These are phyloP conservation scores for Lathyrus oleraceus DNA, from an alignment of 306 rosid species.

Conservation along the genomic window DNA sequence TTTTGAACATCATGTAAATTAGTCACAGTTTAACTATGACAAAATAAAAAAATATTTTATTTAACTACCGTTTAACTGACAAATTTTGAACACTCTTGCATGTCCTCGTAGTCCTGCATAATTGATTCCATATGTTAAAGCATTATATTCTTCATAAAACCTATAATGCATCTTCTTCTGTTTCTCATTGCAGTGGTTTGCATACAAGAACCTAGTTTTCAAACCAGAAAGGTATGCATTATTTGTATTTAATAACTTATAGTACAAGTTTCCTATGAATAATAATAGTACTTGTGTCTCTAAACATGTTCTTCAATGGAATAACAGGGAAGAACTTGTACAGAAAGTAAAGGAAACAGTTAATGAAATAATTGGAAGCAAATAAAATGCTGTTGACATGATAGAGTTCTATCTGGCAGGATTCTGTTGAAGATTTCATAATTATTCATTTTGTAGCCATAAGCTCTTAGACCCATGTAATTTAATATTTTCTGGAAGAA, in stretches of 20 bases:
- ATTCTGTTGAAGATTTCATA: slow-evolving; percentile 40
- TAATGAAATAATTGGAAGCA: slow-evolving; percentile 68
- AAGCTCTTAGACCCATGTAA: slow-evolving; percentile 45
- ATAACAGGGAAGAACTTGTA: slow-evolving; percentile 70
- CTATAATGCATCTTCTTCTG: neutral
- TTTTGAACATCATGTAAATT: no score
- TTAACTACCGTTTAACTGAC: no score
- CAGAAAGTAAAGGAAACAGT: slow-evolving; percentile 61
- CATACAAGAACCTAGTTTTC: slow-evolving; percentile 68
- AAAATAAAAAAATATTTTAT: no score
- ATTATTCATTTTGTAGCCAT: slow-evolving; percentile 43
- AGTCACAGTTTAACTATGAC: no score
- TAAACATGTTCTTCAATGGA: slow-evolving; percentile 21
- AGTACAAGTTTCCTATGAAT: neutral
- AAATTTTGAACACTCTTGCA: no score
- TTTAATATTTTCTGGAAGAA: slow-evolving; percentile 38
- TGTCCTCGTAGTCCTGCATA: no score
- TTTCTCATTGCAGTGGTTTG: slow-evolving; percentile 72
- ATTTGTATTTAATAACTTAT: slow-evolving; percentile 16
- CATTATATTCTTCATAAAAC: slow-evolving; percentile 2
- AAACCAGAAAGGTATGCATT: slow-evolving; percentile 73
- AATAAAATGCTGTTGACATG: slow-evolving; percentile 47
- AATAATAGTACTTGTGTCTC: slow-evolving; percentile 1
- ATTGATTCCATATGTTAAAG: neutral
- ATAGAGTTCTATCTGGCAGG: slow-evolving; percentile 45